These are phyloP conservation scores for Actinomortierella ambigua DNA, from an alignment of 371 early-diverging fungal species.

Conservation along the genomic window DNA sequence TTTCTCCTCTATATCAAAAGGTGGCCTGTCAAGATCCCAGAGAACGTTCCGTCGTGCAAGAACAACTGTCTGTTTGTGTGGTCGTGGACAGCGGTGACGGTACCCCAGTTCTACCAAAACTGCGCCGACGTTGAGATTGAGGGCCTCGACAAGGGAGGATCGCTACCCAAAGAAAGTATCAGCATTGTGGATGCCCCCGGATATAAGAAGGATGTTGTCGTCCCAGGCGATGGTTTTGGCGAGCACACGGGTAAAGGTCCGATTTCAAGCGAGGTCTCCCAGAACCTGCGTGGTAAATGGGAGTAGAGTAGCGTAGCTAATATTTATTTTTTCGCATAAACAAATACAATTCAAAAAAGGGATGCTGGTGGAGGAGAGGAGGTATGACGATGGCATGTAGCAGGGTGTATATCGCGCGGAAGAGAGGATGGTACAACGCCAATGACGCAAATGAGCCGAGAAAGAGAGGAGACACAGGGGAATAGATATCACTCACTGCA, in stretches of 20 bases:
- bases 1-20: too few relatives aligned
- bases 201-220: neutral
- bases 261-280: neutral
- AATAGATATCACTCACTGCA: too few relatives aligned
- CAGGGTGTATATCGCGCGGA: too few relatives aligned
- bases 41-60: conserved; percentile 50
- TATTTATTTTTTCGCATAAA: too few relatives aligned
- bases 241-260: conserved; percentile 29
- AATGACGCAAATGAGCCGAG: too few relatives aligned
- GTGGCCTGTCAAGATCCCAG: conserved; percentile 59
- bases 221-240: conserved; percentile 14
- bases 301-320: too few relatives aligned
- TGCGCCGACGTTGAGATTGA: conserved; percentile 67
- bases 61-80: conserved; percentile 60
- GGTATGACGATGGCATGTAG: too few relatives aligned
- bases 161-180: conserved; percentile 5
- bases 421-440: too few relatives aligned
- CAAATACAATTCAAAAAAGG: too few relatives aligned
- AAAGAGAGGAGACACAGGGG: too few relatives aligned
- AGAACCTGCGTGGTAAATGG: conserved; percentile 5
- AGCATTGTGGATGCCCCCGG: conserved; percentile 16
- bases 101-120: conserved; percentile 74
- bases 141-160: conserved; percentile 14
- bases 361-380: too few relatives aligned
- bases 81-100: conserved; percentile 68